Conservation (phyloP, 2,329 filamentous ascomycete genomes). For the Emericellopsis cladophorae region DNA sequence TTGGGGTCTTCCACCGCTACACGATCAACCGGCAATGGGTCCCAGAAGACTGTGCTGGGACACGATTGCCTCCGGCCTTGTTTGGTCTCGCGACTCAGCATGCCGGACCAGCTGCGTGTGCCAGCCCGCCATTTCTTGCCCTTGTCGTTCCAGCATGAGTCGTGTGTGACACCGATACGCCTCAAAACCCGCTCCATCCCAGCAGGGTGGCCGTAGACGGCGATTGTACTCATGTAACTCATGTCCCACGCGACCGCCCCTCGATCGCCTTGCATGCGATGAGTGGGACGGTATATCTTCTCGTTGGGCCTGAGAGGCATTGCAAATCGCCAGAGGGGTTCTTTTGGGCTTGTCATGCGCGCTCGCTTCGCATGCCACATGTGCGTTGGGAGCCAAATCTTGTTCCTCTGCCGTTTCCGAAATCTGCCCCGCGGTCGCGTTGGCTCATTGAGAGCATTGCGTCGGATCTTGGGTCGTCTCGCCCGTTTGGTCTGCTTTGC, state of each 20-base stretch:
- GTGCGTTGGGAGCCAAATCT: conserved; percentile 92
- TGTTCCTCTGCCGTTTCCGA: conserved; percentile 72
- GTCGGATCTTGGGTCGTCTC: conserved; percentile 43
- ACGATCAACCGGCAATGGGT: conserved; percentile 25
- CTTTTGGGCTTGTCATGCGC: conserved; percentile 67
- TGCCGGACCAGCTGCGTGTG: conserved; percentile 33
- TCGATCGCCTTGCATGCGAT: conserved; percentile 62
- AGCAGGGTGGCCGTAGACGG: conserved; percentile 53
- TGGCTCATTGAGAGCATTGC: conserved; percentile 53
- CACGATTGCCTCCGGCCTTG: conserved; percentile 47
- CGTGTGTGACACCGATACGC: conserved; percentile 47
- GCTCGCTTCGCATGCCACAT: conserved; percentile 88
- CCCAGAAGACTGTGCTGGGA: conserved; percentile 67
- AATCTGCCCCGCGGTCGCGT: conserved; percentile 51
- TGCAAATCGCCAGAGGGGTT: conserved; percentile 82
- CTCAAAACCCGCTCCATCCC: conserved; percentile 56
- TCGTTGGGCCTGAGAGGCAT: conserved; percentile 75
- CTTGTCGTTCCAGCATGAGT: conserved; percentile 48
- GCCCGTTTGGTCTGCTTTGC: conserved; percentile 5
- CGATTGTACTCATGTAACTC: conserved; percentile 85
- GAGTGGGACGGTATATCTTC: conserved; percentile 80
- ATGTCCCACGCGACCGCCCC: conserved; percentile 84
- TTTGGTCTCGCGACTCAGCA: conserved; percentile 35
- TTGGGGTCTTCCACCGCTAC: conserved; percentile 5
- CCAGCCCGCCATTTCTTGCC: conserved; percentile 59